These are phyloP conservation scores for Oryza meridionalis DNA, from an alignment of 176 grass and related monocot species.

Conservation along the genomic window DNA sequence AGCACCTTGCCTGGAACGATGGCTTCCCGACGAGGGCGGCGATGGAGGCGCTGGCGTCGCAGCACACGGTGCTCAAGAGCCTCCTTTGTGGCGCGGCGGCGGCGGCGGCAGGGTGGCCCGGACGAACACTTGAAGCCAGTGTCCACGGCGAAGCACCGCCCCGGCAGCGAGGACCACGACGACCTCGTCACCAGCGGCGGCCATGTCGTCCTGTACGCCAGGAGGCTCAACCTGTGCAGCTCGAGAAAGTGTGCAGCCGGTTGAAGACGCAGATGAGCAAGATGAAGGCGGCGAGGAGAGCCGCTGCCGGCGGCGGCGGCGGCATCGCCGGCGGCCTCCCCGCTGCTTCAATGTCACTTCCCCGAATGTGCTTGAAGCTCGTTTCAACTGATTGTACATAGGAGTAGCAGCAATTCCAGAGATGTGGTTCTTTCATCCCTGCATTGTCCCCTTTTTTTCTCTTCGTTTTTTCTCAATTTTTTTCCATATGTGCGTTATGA, in stretches of 20 bases:
- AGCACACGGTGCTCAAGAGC: constrained; percentile 80
- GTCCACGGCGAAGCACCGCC: constrained; percentile 3
- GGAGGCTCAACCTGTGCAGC: constrained; percentile 74
- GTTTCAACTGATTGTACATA: constrained; percentile 48
- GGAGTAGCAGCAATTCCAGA: constrained; percentile 31
- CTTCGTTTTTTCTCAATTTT: constrained; percentile 35
- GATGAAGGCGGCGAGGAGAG: constrained; percentile 56
- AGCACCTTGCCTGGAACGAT: constrained; percentile 71
- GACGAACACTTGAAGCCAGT: constrained; percentile 41
- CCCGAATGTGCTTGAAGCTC: constrained; percentile 91
- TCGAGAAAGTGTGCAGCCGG: constrained; percentile 83
- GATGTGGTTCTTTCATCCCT: constrained; percentile 12
- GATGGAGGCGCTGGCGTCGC: constrained; percentile 83
- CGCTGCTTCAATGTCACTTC: constrained; percentile 57
- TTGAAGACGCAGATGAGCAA: constrained; percentile 91
- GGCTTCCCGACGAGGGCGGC: constrained; percentile 80
- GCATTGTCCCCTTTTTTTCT: neutral
- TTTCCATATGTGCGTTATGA: constrained; percentile 13
- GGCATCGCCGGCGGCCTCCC: neutral
- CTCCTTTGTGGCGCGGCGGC: no score
- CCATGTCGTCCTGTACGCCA: constrained; percentile 78
- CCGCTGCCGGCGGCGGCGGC: neutral
- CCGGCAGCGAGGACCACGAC: neutral
- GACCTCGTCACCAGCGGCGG: constrained; percentile 25
- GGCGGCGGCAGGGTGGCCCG: constrained; percentile 39